Conservation (phyloP, 352 stramenopile genomes). For the Pythium pyrilobum region DNA sequence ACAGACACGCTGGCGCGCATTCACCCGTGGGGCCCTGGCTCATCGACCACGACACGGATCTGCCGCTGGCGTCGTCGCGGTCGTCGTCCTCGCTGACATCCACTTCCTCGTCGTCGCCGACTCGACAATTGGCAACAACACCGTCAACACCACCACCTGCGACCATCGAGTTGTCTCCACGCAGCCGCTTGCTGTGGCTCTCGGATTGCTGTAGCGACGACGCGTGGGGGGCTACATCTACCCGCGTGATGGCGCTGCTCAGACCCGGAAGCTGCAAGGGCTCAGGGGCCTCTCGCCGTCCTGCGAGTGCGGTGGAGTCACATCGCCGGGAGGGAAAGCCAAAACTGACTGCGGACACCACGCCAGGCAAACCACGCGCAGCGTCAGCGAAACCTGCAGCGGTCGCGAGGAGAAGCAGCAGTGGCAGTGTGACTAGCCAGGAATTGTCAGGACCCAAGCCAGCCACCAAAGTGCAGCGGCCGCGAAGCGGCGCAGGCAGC, state of each 20-base stretch:
- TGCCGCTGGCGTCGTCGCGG: constrained; percentile 8
- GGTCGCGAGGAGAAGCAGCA: not conserved
- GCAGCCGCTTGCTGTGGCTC: constrained; percentile 58
- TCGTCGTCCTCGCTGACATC: constrained; percentile 1
- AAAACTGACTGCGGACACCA: not conserved
- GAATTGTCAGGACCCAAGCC: not conserved
- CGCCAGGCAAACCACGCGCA: not conserved
- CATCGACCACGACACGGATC: constrained; percentile 12
- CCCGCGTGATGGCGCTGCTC: constrained; percentile 16
- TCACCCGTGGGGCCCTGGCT: constrained; percentile 56
- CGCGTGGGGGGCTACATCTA: not conserved
- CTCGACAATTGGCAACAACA: not conserved
- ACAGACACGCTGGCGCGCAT: constrained; percentile 3
- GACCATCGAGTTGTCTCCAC: constrained; percentile 36
- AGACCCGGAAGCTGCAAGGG: not conserved
- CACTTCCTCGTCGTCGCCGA: not conserved
- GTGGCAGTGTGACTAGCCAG: not conserved
- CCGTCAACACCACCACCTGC: not conserved
- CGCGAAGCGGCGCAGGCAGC: not conserved
- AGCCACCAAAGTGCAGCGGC: not conserved
- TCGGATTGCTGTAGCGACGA: constrained; percentile 33
- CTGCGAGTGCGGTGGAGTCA: constrained; percentile 4
- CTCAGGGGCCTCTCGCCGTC: not conserved
- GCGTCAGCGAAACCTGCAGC: constrained; percentile 4
- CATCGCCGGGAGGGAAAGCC: not conserved